Percentiles rank a stretch among this genome's conserved stretches.
Conservation (phyloP, 441 rosid species). For the Aleurites moluccanus region DNA sequence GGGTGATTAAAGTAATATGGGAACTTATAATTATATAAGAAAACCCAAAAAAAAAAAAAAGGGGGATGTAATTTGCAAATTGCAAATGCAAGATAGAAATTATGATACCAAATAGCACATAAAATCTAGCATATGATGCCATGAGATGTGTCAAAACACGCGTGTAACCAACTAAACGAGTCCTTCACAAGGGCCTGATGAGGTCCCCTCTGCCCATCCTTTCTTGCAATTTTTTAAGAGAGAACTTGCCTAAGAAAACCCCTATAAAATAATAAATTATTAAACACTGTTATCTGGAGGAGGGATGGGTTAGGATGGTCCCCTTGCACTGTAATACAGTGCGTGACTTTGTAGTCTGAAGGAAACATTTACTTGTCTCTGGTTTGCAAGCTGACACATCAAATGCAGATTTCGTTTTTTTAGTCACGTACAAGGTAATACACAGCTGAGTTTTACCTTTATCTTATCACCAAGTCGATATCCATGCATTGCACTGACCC, state of each 20-base stretch:
- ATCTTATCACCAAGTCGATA: slow-evolving; percentile 7
- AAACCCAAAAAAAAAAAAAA: slow-evolving; percentile 4
- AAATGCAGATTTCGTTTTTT: neutral
- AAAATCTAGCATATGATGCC: slow-evolving; percentile 23
- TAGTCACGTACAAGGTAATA: slow-evolving; percentile 17
- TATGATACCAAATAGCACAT: slow-evolving; percentile 15
- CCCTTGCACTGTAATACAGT: slow-evolving; percentile 13
- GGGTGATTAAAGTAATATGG: neutral
- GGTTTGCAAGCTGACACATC: slow-evolving; percentile 9
- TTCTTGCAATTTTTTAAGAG: neutral
- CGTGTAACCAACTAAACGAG: neutral
- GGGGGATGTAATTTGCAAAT: too few relatives aligned
- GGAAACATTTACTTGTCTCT: neutral
- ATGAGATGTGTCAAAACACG: slow-evolving; percentile 24
- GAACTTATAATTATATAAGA: neutral
- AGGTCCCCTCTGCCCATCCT: neutral
- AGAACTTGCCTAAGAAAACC: neutral
- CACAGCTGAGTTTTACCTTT: neutral
- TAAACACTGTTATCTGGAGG: slow-evolving; percentile 9
- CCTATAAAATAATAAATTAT: slow-evolving; percentile 15
- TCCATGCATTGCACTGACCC: neutral
- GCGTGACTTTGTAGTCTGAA: neutral
- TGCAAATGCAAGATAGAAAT: slow-evolving; percentile 1
- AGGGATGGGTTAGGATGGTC: slow-evolving; percentile 31
- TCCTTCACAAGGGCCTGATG: slow-evolving; percentile 1